Evolutionary conservation across 129 eudicot genomes (phyloP), one percentile per base, ranked within the genome.

Genomic region (Kitagawia praeruptora): DNA sequence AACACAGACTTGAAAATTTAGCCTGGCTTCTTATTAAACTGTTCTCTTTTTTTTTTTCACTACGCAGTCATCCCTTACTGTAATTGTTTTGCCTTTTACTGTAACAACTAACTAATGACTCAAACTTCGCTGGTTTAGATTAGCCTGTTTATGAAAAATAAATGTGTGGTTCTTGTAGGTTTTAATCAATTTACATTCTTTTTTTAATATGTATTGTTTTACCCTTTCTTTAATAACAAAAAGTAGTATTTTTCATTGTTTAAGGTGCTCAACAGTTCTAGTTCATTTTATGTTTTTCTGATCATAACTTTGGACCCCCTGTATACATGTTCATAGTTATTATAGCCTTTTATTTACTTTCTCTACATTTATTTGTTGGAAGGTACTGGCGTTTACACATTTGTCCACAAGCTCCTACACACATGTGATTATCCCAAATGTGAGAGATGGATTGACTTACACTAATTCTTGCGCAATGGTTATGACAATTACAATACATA

Each of bases 351-450:
- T 12, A n/a, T 76, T 80, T 41, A 37, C 4, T 28, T 31, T 76
- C n/a, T 54, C 39, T 49, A 25, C 41, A 18, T 25, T 31, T 78
- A 46, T 19, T 53, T 23, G 34, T 81, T 64, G 75, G 71, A 84
- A 91, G 98, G 98, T 93, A 86, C 90, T 93, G 80, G 98, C 97
- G 64, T 93, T 93, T 73, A 81, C 97, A 91, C 82, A 82, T 91
- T 71, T 77, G 81, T 83, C 95, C 98, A 14, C 98, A 89, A 88
- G 98, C 94, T 58, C 98, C 98, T 23, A 85, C 85, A 38, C 98
- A 93, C 84, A 89, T 39, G 31, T 93, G 80, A 81, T 93, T 77
- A 93, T 93, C 77, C 98, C 98, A 49, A 93, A 93, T 83, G 89
- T 89, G 70, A 89, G 79, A 81, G 98, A 93, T 86, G 97, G 96